These are phyloP conservation scores for Chaetomium tenue DNA, from an alignment of 495 filamentous ascomycete genomes.

Conservation along the genomic window DNA sequence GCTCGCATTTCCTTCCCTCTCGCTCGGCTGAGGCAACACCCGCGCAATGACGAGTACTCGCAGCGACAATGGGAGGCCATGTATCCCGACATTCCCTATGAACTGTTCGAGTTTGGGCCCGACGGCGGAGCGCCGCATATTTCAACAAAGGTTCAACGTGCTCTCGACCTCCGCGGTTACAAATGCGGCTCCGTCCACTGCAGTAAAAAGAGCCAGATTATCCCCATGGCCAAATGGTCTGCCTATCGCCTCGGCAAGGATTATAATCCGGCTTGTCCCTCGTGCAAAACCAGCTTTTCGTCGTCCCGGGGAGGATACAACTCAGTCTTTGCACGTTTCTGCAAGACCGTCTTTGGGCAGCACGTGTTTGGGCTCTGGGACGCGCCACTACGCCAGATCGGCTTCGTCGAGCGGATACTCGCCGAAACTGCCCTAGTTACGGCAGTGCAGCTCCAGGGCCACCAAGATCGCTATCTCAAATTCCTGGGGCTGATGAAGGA, in stretches of 20 bases:
- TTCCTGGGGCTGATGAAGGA: constrained; percentile 35
- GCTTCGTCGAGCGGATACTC: constrained; percentile 2
- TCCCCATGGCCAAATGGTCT: constrained; percentile 1
- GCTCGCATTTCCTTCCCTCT: neutral
- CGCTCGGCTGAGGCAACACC: neutral
- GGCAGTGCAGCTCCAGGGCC: neutral
- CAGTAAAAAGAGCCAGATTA: neutral
- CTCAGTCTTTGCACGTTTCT: neutral
- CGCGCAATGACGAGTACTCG: neutral
- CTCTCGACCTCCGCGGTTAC: constrained; percentile 3
- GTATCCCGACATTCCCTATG: constrained; percentile 3
- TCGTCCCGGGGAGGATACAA: neutral
- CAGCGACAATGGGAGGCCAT: neutral
- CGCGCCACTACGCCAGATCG: constrained; percentile 1
- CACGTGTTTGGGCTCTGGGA: constrained; percentile 7
- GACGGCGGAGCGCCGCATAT: neutral
- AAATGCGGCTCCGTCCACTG: neutral
- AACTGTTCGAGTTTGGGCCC: neutral
- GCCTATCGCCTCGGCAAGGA: neutral
- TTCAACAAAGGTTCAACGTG: neutral
- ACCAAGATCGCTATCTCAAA: constrained; percentile 29
- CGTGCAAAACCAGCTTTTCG: neutral
- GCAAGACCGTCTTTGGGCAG: neutral
- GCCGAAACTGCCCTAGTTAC: neutral
- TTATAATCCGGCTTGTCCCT: neutral